phyloP scores from a whole-genome alignment of 768 basidiomycete species.

The Suillus lakei region DNA sequence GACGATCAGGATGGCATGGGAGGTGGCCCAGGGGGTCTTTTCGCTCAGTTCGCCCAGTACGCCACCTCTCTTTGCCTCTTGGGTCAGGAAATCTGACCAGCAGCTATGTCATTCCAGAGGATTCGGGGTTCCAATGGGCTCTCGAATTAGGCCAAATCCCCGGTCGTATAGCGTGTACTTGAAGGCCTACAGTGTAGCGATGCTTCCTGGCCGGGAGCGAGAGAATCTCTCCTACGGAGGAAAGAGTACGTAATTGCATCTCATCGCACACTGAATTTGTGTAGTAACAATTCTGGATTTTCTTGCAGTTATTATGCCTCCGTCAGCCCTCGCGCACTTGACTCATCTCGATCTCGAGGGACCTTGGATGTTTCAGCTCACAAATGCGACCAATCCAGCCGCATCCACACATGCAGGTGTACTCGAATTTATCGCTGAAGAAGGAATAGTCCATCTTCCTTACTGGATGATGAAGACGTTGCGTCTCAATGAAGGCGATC shows the following conservation, averaged over 20 bases:
- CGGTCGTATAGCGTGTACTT: slow-evolving; percentile 90
- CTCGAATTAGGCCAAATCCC: slow-evolving; percentile 54
- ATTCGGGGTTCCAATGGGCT: slow-evolving; percentile 55
- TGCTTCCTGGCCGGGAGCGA: slow-evolving; percentile 85
- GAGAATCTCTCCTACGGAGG: slow-evolving; percentile 96
- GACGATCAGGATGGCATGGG: slow-evolving; percentile 38
- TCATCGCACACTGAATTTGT: slow-evolving; percentile 7
- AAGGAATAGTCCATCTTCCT: slow-evolving; percentile 93
- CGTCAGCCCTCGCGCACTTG: slow-evolving; percentile 88
- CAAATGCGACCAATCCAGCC: slow-evolving; percentile 84
- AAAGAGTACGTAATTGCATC: slow-evolving; percentile 73
- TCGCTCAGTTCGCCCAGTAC: slow-evolving; percentile 71
- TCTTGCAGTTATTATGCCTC: slow-evolving; percentile 91
- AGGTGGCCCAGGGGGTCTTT: slow-evolving; percentile 62
- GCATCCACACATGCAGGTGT: slow-evolving; percentile 96
- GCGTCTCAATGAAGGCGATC: slow-evolving; percentile 91
- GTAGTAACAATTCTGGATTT: slow-evolving; percentile 13
- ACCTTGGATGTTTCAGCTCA: slow-evolving; percentile 97
- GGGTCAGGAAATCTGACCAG: slow-evolving; percentile 20
- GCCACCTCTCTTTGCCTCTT: slow-evolving; percentile 18
- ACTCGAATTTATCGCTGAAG: slow-evolving; percentile 97
- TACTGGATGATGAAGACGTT: slow-evolving; percentile 99
- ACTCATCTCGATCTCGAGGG: slow-evolving; percentile 85
- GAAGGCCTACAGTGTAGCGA: slow-evolving; percentile 94
- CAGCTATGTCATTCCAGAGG: slow-evolving; percentile 44